A percentile compares a stretch with the other conserved stretches of the same genome.
Evolutionary conservation across 768 basidiomycete species (phyloP).

Genomic region (Amanita phalloides): DNA sequence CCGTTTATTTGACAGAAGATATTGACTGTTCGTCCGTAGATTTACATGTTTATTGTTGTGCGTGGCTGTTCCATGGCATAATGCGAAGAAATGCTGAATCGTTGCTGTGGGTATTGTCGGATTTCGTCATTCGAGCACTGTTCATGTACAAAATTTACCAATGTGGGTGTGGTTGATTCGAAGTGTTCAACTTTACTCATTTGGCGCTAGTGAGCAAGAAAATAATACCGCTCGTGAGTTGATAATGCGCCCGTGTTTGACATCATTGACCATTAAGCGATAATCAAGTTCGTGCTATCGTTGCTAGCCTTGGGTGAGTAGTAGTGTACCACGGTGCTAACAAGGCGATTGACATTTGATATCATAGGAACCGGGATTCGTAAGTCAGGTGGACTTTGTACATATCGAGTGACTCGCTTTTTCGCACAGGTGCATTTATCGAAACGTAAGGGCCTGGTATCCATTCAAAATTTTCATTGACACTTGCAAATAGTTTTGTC

Average conservation of each 20-base stretch:
- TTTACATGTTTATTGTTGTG: conserved; percentile 44
- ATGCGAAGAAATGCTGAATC: background rate
- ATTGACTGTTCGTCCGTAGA: conserved; percentile 16
- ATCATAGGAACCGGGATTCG: conserved; percentile 24
- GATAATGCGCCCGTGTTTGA: background rate
- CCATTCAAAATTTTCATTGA: too few species aligned
- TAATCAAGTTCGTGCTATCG: conserved; percentile 23
- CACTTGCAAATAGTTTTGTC: too few species aligned
- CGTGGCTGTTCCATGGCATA: conserved; percentile 11
- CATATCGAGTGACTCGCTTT: background rate
- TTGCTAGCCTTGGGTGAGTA: conserved; percentile 34
- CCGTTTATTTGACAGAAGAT: background rate
- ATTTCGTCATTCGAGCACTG: conserved; percentile 40
- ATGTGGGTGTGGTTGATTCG: conserved; percentile 23
- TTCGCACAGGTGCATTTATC: too few species aligned
- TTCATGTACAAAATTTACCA: conserved; percentile 40
- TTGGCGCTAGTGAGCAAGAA: conserved; percentile 29
- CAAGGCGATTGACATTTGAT: background rate
- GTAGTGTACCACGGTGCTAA: background rate
- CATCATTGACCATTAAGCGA: background rate
- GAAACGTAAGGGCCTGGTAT: too few species aligned
- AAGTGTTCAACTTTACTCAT: background rate
- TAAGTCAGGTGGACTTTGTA: conserved; percentile 11
- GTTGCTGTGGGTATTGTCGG: conserved; percentile 28
- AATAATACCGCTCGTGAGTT: conserved; percentile 37